phyloP scores from a whole-genome alignment of 1,284 basidiomycete species.

The Malassezia dermatis region DNA sequence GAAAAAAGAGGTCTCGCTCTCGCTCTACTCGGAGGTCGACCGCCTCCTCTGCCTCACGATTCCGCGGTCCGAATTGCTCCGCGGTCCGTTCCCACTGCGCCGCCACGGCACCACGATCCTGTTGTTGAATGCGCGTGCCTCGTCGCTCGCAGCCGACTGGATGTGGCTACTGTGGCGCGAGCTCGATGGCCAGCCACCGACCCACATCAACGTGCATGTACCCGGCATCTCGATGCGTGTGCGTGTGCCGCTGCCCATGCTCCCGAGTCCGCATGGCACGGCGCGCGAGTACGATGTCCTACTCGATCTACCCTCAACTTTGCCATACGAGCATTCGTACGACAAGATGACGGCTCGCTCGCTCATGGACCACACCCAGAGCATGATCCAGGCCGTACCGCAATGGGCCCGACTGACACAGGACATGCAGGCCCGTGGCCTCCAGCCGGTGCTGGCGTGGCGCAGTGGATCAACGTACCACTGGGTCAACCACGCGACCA shows the following conservation, averaged over 20 bases:
- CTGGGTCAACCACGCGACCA: conserved; percentile 65
- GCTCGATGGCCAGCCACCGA: conserved; percentile 53
- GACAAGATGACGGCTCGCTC: background rate
- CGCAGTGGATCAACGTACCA: conserved; percentile 61
- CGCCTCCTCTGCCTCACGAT: conserved; percentile 65
- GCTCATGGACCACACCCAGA: conserved; percentile 22
- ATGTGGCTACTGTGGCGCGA: conserved; percentile 67
- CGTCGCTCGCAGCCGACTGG: conserved; percentile 68
- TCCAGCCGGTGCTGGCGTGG: conserved; percentile 65
- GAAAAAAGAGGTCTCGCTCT: conserved; percentile 57
- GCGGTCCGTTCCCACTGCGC: conserved; percentile 36
- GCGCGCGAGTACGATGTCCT: conserved; percentile 1
- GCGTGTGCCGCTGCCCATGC: conserved; percentile 57
- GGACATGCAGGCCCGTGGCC: conserved; percentile 54
- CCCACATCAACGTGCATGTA: conserved; percentile 52
- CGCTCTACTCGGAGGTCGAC: conserved; percentile 70
- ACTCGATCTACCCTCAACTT: background rate
- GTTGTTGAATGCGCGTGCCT: conserved; percentile 57
- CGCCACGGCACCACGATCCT: conserved; percentile 62
- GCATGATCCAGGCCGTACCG: conserved; percentile 54
- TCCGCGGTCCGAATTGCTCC: conserved; percentile 1
- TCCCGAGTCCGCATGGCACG: background rate
- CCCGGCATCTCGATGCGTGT: conserved; percentile 56
- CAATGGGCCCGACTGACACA: conserved; percentile 61
- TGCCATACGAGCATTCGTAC: background rate